Evolutionary conservation across 176 grass and related monocot species (phyloP).

Genomic region (Poa annua): DNA sequence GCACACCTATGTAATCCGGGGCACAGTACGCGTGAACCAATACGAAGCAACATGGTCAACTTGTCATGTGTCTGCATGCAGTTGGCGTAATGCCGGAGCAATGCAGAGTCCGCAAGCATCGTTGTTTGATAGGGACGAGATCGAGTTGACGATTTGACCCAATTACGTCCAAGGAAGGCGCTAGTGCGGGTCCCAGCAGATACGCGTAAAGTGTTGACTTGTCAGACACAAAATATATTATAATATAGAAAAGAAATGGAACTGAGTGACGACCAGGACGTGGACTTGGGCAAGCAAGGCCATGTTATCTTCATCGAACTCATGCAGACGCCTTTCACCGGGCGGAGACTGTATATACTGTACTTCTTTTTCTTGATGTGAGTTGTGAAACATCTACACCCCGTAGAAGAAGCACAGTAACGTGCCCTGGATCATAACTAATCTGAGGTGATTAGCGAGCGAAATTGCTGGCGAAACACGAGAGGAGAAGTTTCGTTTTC

Average conservation of each 20-base stretch:
- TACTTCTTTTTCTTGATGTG: too few species aligned
- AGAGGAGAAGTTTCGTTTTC: too few species aligned
- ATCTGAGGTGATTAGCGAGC: too few species aligned
- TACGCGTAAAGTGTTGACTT: not conserved
- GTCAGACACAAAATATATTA: not conserved
- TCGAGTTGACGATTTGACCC: constrained; percentile 17
- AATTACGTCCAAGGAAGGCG: not conserved
- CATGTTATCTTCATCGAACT: too few species aligned
- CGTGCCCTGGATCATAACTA: too few species aligned
- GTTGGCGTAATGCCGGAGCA: not conserved
- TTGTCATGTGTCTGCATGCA: not conserved
- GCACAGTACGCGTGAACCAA: not conserved
- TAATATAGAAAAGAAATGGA: not conserved
- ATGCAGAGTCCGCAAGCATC: constrained; percentile 32
- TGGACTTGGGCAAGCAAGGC: too few species aligned
- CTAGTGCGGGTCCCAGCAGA: not conserved
- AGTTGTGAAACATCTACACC: too few species aligned
- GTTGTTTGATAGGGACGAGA: not conserved
- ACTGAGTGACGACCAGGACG: too few species aligned
- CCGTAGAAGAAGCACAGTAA: too few species aligned
- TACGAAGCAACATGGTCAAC: constrained; percentile 17
- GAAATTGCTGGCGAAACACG: too few species aligned
- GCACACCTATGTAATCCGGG: not conserved
- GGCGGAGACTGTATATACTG: too few species aligned
- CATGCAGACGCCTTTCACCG: too few species aligned